Percentiles rank a stretch among this genome's conserved stretches.
phyloP scores from a whole-genome alignment of 1,284 basidiomycete species.

The Cutaneotrichosporon cavernicola region DNA sequence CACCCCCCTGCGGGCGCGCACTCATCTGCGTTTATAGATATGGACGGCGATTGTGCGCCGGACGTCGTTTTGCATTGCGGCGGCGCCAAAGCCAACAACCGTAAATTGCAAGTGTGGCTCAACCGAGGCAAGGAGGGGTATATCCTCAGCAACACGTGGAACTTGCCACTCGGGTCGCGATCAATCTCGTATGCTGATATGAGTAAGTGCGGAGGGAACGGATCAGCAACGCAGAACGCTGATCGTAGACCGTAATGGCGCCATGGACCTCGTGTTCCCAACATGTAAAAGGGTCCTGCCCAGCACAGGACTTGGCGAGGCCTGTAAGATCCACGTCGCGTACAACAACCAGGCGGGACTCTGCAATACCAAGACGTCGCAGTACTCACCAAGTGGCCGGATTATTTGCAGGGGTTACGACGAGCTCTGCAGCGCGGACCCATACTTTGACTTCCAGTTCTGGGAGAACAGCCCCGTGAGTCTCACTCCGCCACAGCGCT shows the following conservation, averaged over 20 bases:
- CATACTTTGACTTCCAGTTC: slow-evolving; percentile 75
- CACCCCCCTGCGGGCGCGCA: slow-evolving; percentile 64
- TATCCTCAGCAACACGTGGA: slow-evolving; percentile 64
- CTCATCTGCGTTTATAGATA: slow-evolving; percentile 90
- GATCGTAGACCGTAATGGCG: slow-evolving; percentile 81
- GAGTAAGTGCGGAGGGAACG: slow-evolving; percentile 57
- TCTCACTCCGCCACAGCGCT: slow-evolving; percentile 12
- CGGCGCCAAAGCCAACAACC: slow-evolving; percentile 16
- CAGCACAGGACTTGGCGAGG: slow-evolving; percentile 65
- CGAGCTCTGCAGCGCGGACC: slow-evolving; percentile 77
- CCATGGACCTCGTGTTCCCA: slow-evolving; percentile 90
- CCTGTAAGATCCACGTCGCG: slow-evolving; percentile 84
- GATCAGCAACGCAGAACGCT: neutral
- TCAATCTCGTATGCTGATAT: slow-evolving; percentile 88
- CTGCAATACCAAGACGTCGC: slow-evolving; percentile 57
- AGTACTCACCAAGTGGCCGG: slow-evolving; percentile 24
- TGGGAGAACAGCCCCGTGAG: slow-evolving; percentile 62
- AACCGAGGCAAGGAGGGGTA: slow-evolving; percentile 69
- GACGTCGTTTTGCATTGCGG: slow-evolving; percentile 90
- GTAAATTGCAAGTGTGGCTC: slow-evolving; percentile 16
- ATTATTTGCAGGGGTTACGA: slow-evolving; percentile 70
- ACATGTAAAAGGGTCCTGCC: slow-evolving; percentile 72
- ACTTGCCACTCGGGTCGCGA: slow-evolving; percentile 74
- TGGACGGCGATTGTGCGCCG: slow-evolving; percentile 84
- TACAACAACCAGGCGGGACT: slow-evolving; percentile 89